These are phyloP conservation scores for Chloranthus sessilifolius DNA, from an alignment of 164 flowering plant genomes.

Conservation along the genomic window DNA sequence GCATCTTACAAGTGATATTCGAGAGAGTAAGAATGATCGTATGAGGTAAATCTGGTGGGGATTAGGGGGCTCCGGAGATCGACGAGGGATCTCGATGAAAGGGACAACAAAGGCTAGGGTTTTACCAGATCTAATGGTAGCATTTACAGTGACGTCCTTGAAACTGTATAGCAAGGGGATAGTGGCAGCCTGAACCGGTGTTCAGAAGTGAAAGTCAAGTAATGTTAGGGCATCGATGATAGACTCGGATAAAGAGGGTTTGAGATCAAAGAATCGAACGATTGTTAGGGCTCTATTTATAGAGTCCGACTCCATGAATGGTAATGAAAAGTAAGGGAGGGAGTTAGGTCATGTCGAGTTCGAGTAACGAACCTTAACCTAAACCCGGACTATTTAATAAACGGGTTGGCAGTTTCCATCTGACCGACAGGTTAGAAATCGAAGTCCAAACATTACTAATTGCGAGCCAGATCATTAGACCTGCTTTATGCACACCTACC, in stretches of 20 bases:
- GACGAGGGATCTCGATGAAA: conserved; percentile 74
- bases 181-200: conserved; percentile 93
- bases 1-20: too few species aligned
- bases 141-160: conserved; percentile 94
- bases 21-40: not conserved
- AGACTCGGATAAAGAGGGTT: conserved; percentile 58
- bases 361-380: too few species aligned
- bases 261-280: conserved; percentile 73
- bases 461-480: too few species aligned
- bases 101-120: conserved; percentile 92
- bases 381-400: too few species aligned
- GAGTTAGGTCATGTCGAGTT: too few species aligned
- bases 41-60: conserved; percentile 54
- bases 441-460: too few species aligned
- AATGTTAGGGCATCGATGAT: conserved; percentile 54
- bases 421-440: too few species aligned
- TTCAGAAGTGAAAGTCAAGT: conserved; percentile 68
- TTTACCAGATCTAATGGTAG: conserved; percentile 96
- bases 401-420: too few species aligned
- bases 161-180: conserved; percentile 72
- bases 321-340: too few species aligned
- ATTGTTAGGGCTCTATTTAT: conserved; percentile 51
- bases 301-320: conserved; percentile 11
- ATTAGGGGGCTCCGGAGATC: conserved; percentile 44
- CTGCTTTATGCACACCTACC: too few species aligned